A percentile compares a stretch with the other conserved stretches of the same genome.
Evolutionary conservation across 805 yeast species (phyloP).

Genomic region (Ogataea minuta): DNA sequence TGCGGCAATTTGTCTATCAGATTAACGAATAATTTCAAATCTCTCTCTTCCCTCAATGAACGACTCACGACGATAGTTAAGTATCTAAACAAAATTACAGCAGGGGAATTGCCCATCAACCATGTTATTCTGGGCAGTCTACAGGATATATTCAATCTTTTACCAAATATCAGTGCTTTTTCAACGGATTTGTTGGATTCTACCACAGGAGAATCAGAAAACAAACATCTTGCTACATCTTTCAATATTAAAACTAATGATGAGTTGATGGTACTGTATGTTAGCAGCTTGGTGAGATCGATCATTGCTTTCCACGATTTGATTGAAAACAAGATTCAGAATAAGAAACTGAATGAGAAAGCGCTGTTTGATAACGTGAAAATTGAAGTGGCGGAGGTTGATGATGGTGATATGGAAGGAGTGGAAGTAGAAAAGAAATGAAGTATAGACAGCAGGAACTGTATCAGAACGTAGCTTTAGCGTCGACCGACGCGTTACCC

Average conservation of each 20-base stretch:
- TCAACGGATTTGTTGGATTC: constrained; percentile 14
- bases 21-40: constrained; percentile 85
- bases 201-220: constrained; percentile 18
- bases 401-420: constrained; percentile 18
- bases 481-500: constrained; percentile 7
- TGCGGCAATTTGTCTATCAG: constrained; percentile 87
- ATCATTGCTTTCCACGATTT: constrained; percentile 95
- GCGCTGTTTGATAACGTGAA: constrained; percentile 18
- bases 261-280: constrained; percentile 90
- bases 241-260: constrained; percentile 93
- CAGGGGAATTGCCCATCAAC: constrained; percentile 76
- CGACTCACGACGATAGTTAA: constrained; percentile 73
- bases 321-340: constrained; percentile 92
- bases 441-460: not conserved
- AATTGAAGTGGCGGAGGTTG: constrained; percentile 26
- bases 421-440: constrained; percentile 12
- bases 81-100: constrained; percentile 73
- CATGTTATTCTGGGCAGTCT: constrained; percentile 87
- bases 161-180: constrained; percentile 68
- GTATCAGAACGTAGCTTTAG: not conserved
- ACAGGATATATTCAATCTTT: constrained; percentile 89
- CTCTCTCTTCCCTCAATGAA: constrained; percentile 80
- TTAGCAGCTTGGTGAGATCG: constrained; percentile 85
- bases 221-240: constrained; percentile 56
- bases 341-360: constrained; percentile 48